Conservation (phyloP, 129 eudicot species). For the Scalesia atractyloides region DNA sequence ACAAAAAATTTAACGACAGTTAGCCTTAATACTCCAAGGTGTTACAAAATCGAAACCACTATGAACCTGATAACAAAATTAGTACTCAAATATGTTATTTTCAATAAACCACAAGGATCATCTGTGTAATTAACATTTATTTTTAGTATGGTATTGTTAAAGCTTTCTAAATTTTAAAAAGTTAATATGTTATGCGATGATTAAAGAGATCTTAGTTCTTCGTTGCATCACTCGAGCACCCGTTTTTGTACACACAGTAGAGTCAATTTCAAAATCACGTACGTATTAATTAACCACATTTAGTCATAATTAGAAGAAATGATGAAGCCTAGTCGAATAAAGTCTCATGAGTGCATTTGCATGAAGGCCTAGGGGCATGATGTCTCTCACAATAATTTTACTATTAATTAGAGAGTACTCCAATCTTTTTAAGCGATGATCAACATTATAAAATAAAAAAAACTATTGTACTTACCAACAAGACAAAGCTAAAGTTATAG, state of each 20-base stretch:
- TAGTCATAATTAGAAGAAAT: neutral
- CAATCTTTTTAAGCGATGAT: neutral
- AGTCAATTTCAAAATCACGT: neutral
- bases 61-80: no score
- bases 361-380: neutral
- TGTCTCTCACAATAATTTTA: neutral
- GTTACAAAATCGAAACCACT: no score
- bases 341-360: neutral
- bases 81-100: no score
- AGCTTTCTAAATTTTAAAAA: no score
- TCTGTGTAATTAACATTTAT: no score
- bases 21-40: no score
- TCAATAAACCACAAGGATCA: no score
- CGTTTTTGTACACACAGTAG: no score
- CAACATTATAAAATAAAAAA: neutral
- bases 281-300: neutral
- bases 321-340: neutral
- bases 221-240: no score
- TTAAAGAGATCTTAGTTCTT: no score
- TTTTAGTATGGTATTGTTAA: no score
- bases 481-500: constrained; percentile 7
- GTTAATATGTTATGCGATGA: neutral
- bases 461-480: neutral
- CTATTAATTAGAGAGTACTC: neutral
- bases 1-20: no score